A percentile compares a stretch with the other conserved stretches of the same genome.
Conservation (phyloP, 2,329 filamentous ascomycete species). For the Cercospora sp. region DNA sequence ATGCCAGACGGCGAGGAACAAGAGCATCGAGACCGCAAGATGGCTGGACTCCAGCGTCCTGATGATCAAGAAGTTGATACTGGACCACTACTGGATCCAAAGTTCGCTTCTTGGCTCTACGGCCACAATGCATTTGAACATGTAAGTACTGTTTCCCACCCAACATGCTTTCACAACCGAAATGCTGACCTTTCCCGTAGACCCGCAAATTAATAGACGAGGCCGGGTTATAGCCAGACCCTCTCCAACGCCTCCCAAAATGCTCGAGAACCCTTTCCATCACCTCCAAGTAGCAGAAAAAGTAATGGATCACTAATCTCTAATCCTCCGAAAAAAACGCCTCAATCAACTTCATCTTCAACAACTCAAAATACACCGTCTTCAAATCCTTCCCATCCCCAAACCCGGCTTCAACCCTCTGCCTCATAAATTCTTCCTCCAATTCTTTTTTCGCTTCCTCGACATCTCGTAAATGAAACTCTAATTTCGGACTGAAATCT, state of each 20-base stretch:
- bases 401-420: not conserved
- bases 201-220: not conserved
- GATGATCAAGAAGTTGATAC: slow-evolving; percentile 12
- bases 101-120: slow-evolving; percentile 3
- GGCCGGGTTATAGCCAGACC: not conserved
- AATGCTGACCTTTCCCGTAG: not conserved
- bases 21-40: slow-evolving; percentile 13
- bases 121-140: slow-evolving; percentile 8
- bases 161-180: too few relatives aligned
- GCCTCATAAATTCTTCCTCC: not conserved
- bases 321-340: slow-evolving; percentile 28
- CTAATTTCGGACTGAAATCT: slow-evolving; percentile 5
- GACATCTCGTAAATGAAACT: not conserved
- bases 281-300: not conserved
- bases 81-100: slow-evolving; percentile 1
- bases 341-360: slow-evolving; percentile 10
- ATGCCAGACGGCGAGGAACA: slow-evolving; percentile 15
- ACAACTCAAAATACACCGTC: slow-evolving; percentile 7
- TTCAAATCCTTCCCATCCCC: slow-evolving; percentile 9
- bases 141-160: not conserved
- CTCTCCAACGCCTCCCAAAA: not conserved
- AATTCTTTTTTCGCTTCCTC: slow-evolving; percentile 1
- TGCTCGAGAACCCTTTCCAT: not conserved
- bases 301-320: not conserved
- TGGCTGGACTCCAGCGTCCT: not conserved